Evolutionary conservation across 148 eudicot species (phyloP).

Genomic region (Cornus kousa): DNA sequence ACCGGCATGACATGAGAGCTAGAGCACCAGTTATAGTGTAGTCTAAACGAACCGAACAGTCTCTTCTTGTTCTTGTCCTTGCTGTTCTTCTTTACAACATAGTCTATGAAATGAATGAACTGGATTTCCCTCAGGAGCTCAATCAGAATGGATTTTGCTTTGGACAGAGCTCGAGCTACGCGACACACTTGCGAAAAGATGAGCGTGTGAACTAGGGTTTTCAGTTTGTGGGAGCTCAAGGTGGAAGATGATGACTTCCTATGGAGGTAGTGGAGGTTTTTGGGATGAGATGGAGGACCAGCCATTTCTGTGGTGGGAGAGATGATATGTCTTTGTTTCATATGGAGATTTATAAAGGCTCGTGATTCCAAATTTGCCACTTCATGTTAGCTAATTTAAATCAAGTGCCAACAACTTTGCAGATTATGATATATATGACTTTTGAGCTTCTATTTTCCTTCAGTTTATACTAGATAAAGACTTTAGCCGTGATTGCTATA

Average conservation of each 20-base stretch:
- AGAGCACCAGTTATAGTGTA: slow-evolving; percentile 89
- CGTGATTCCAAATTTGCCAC: slow-evolving; percentile 38
- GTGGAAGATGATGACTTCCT: slow-evolving; percentile 35
- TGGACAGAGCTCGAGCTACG: slow-evolving; percentile 52
- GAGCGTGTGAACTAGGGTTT: slow-evolving; percentile 59
- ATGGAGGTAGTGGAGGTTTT: slow-evolving; percentile 40
- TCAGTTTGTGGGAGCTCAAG: slow-evolving; percentile 54
- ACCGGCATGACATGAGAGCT: slow-evolving; percentile 65
- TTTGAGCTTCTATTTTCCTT: slow-evolving; percentile 1
- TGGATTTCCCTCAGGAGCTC: slow-evolving; percentile 49
- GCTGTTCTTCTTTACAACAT: slow-evolving; percentile 31
- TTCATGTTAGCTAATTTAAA: slow-evolving; percentile 11
- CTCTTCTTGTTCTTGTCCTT: slow-evolving; percentile 51
- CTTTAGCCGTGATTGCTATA: background rate
- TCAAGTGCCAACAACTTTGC: slow-evolving; percentile 12
- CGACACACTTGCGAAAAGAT: slow-evolving; percentile 66
- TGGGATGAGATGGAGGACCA: slow-evolving; percentile 43
- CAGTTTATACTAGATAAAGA: slow-evolving; percentile 9
- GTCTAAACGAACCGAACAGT: slow-evolving; percentile 77
- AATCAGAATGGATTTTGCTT: slow-evolving; percentile 66
- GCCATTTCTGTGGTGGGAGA: slow-evolving; percentile 31
- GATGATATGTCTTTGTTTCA: slow-evolving; percentile 19
- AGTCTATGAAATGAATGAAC: slow-evolving; percentile 29
- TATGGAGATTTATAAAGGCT: slow-evolving; percentile 52
- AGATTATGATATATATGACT: slow-evolving; percentile 2